Evolutionary conservation across 1,139 yeast genomes (phyloP).

Genomic region (Hemisphaericaspora xylofermentans): DNA sequence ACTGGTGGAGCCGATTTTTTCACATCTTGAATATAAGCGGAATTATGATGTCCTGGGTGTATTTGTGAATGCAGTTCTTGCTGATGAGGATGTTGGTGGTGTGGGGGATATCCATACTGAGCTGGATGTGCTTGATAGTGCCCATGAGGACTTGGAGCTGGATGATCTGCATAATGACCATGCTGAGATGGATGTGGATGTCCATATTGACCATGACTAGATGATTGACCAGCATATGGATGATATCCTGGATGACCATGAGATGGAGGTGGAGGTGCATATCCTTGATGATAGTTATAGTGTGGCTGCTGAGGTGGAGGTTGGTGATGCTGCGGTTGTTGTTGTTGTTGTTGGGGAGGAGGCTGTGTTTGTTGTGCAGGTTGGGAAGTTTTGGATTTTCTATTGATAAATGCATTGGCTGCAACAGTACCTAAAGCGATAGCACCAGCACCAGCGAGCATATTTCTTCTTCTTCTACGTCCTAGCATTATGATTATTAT

Average conservation of each 20-base stretch:
- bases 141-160: neutral
- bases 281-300: constrained; percentile 1
- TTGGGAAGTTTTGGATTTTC: neutral
- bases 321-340: constrained; percentile 4
- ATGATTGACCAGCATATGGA: neutral
- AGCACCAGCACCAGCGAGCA: constrained; percentile 4
- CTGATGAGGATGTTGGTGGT: too few species aligned
- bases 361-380: constrained; percentile 5
- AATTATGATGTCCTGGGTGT: too few species aligned
- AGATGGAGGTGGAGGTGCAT: neutral
- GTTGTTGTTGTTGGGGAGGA: too few species aligned
- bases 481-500: constrained; percentile 1
- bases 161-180: constrained; percentile 13
- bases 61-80: too few species aligned
- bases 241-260: constrained; percentile 1
- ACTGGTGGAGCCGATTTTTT: constrained; percentile 1
- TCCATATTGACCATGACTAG: constrained; percentile 2
- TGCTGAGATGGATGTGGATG: constrained; percentile 13
- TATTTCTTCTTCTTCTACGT: constrained; percentile 7
- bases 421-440: constrained; percentile 5
- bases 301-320: constrained; percentile 3
- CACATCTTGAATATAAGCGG: neutral
- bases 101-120: too few species aligned
- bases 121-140: too few species aligned
- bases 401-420: constrained; percentile 3